A percentile compares a stretch with the other conserved stretches of the same genome.
Conservation (phyloP, 2,329 filamentous ascomycete species). For the Trichothecium sympodiale region DNA sequence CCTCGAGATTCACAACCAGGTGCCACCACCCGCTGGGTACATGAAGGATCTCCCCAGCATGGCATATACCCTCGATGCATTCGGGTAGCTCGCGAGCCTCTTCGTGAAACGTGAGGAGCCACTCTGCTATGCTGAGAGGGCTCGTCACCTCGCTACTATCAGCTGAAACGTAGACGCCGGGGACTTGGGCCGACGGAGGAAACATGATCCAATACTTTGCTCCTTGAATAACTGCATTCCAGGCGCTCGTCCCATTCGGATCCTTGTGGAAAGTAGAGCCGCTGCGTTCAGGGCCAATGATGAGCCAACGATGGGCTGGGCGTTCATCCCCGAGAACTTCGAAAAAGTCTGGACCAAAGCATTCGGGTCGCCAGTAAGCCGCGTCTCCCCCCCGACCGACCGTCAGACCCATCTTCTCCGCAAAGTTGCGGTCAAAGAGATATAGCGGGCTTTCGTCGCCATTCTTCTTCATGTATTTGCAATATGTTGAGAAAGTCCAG, state of each 20-base stretch:
- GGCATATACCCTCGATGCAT: constrained; percentile 78
- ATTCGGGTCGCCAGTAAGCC: constrained; percentile 69
- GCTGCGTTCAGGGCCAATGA: constrained; percentile 75
- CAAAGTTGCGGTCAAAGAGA: constrained; percentile 80
- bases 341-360: constrained; percentile 82
- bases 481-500: constrained; percentile 76
- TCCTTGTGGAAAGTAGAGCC: constrained; percentile 93
- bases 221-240: constrained; percentile 87
- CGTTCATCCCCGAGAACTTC: constrained; percentile 64
- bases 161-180: constrained; percentile 79
- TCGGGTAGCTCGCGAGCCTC: constrained; percentile 66
- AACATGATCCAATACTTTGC: constrained; percentile 99
- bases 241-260: constrained; percentile 64
- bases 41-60: constrained; percentile 75
- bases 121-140: constrained; percentile 92
- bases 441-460: constrained; percentile 84
- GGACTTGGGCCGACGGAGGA: constrained; percentile 64
- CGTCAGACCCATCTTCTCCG: constrained; percentile 68
- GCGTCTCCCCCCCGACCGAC: constrained; percentile 39
- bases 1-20: constrained; percentile 79
- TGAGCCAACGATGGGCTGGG: constrained; percentile 86
- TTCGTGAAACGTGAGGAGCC: constrained; percentile 80
- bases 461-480: constrained; percentile 69
- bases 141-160: constrained; percentile 91
- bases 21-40: constrained; percentile 97